Base-by-base conservation (phyloP, 768 basidiomycete species). In the Krasilnikovozyma curviuscula region DNA sequence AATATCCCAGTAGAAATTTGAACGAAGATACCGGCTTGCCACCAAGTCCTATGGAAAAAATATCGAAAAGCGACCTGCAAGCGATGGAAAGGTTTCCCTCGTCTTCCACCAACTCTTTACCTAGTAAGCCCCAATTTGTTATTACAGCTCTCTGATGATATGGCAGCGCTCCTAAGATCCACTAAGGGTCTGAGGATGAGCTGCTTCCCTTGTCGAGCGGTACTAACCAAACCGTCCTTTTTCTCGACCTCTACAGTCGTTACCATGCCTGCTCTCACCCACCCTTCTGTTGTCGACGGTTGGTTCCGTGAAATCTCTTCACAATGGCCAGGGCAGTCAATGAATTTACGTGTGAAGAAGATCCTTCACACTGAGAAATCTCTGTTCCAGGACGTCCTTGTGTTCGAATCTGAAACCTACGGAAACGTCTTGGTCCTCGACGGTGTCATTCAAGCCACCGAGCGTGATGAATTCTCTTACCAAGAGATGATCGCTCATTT, bases 401-500 rank as follows among this genome's bases (percentile, higher is more conserved):
- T 98, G 46, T 95, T 97, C 60, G 79, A 88, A 64, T 88, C 84
- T 0, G 85, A 83, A 68, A 83, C 86, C 1, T 91, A 81, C 61
- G 91, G 91, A n/a, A 95, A 95, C 59, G 88, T 97, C 39, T 74
- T 98, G 48, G 78, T 89, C 18, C 76, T 98, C 27, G 91, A 98
- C 62, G 83, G 86, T 45, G 85, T 81, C 47, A 82, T 98, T 56
- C 91, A 98, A 65, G 86, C 82, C 68, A 93, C 89, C 2, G 93
- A 98, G 67, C 78, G 89, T 40, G 93, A 98, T 61, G 93, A 98
- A 66, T 98, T 98, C 67, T 88, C 89, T 10, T 95, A 97, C 67
- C 88, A 95, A 61, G 91, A 98, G 69, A 93, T 97, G 91, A 97
- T 98, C 60, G 74, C 91, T 5, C 91, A 97, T 68, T 68, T 98